Percentiles rank a stretch among this genome's conserved stretches.
These are phyloP conservation scores for Asclepias syriaca DNA, from an alignment of 257 asterid species.

Conservation along the genomic window DNA sequence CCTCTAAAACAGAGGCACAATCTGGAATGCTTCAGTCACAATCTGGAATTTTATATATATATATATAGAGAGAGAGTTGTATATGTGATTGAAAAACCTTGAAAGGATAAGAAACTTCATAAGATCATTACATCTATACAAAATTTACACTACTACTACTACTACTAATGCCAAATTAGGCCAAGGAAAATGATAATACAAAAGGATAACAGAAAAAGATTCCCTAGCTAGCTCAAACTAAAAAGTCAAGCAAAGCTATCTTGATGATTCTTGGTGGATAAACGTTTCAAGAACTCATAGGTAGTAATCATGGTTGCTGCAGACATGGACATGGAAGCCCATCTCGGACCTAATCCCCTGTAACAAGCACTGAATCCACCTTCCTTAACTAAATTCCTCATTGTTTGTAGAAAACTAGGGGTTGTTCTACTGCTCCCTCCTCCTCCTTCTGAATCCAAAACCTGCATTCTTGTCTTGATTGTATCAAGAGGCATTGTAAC, in stretches of 20 bases:
- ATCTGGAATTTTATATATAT: neutral
- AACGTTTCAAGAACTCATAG: conserved; percentile 85
- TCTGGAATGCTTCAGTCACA: too few species aligned
- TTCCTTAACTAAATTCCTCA: conserved; percentile 72
- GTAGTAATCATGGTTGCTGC: conserved; percentile 97
- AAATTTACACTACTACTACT: conserved; percentile 16
- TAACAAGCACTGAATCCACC: conserved; percentile 94
- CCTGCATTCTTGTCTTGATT: conserved; percentile 86
- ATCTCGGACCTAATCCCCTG: conserved; percentile 92
- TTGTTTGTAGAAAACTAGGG: conserved; percentile 50
- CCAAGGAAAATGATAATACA: conserved; percentile 2
- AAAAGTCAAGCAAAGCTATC: conserved; percentile 37
- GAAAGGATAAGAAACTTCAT: neutral
- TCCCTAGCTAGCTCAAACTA: neutral
- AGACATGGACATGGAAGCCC: conserved; percentile 97
- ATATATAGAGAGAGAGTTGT: neutral
- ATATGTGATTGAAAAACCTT: neutral
- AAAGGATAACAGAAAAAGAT: conserved; percentile 1
- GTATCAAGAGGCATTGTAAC: conserved; percentile 98
- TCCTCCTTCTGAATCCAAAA: conserved; percentile 65
- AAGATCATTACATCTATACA: conserved; percentile 16
- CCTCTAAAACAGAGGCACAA: neutral
- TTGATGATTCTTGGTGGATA: conserved; percentile 75
- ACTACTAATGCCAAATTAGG: conserved; percentile 4
- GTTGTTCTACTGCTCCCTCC: conserved; percentile 30